A percentile compares a stretch with the other conserved stretches of the same genome.
Evolutionary conservation across 352 stramenopile species (phyloP).

Genomic region (Phytopythium boreale): DNA sequence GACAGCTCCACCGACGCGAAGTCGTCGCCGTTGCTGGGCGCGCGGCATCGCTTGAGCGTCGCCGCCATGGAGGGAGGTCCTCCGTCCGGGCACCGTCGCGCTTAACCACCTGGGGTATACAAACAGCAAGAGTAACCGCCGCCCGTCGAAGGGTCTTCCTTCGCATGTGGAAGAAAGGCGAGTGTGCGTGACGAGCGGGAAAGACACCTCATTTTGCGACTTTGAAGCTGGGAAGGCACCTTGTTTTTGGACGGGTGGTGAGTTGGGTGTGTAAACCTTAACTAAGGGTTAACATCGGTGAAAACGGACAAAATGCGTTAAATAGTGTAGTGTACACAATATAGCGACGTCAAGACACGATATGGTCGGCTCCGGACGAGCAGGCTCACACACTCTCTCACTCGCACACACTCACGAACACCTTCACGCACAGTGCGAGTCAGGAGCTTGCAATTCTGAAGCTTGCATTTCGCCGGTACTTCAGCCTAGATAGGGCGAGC

Average conservation of each 20-base stretch:
- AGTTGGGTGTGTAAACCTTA: no score
- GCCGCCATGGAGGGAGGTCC: slow-evolving; percentile 5
- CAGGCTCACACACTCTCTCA: no score
- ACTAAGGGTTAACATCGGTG: background rate
- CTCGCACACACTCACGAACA: no score
- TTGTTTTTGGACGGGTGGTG: background rate
- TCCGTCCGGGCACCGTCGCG: no score
- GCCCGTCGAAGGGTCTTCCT: no score
- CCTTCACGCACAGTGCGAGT: background rate
- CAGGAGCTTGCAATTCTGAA: background rate
- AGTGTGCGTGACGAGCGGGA: background rate
- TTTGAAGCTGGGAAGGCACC: background rate
- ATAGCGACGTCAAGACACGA: background rate
- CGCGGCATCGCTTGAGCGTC: slow-evolving; percentile 38
- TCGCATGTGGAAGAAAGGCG: background rate
- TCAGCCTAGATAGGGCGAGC: no score
- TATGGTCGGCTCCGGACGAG: no score
- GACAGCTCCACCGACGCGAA: slow-evolving; percentile 21
- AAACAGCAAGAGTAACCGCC: background rate
- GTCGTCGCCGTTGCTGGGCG: slow-evolving; percentile 18
- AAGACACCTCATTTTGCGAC: background rate
- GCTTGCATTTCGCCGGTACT: background rate
- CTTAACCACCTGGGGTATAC: no score
- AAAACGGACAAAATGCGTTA: background rate
- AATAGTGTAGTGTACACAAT: background rate